phyloP scores from a whole-genome alignment of 306 rosid genomes.

The Lathyrus sativus region DNA sequence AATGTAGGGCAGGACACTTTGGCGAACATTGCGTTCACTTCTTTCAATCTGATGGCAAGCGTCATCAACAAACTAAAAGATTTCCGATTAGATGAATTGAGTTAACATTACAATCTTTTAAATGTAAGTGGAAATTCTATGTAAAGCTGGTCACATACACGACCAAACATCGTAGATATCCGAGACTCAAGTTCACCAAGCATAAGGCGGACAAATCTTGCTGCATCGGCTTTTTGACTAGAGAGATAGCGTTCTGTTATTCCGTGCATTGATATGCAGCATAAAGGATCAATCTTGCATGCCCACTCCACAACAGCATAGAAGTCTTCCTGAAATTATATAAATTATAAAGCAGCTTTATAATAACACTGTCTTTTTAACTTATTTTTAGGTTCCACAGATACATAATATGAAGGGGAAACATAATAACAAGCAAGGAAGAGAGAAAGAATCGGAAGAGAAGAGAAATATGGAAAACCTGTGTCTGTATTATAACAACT shows the following conservation, averaged over 20 bases:
- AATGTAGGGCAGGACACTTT: constrained; percentile 81
- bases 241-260: constrained; percentile 92
- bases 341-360: constrained; percentile 23
- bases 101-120: constrained; percentile 35
- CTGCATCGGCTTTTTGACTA: constrained; percentile 90
- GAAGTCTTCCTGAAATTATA: constrained; percentile 86
- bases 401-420: constrained; percentile 11
- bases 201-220: constrained; percentile 88
- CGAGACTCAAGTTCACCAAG: constrained; percentile 87
- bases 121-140: constrained; percentile 30
- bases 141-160: constrained; percentile 57
- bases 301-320: constrained; percentile 95
- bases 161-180: constrained; percentile 75
- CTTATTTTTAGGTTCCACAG: constrained; percentile 14
- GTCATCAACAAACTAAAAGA: constrained; percentile 82
- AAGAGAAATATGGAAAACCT: neutral
- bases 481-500: constrained; percentile 5
- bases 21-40: constrained; percentile 82
- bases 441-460: neutral
- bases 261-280: constrained; percentile 99
- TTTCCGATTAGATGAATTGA: constrained; percentile 30
- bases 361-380: constrained; percentile 32
- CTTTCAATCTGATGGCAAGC: constrained; percentile 95
- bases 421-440: constrained; percentile 13
- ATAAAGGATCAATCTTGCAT: constrained; percentile 88